Evolutionary conservation across 164 flowering plant species (phyloP).

Genomic region (Euptelea pleiosperma): DNA sequence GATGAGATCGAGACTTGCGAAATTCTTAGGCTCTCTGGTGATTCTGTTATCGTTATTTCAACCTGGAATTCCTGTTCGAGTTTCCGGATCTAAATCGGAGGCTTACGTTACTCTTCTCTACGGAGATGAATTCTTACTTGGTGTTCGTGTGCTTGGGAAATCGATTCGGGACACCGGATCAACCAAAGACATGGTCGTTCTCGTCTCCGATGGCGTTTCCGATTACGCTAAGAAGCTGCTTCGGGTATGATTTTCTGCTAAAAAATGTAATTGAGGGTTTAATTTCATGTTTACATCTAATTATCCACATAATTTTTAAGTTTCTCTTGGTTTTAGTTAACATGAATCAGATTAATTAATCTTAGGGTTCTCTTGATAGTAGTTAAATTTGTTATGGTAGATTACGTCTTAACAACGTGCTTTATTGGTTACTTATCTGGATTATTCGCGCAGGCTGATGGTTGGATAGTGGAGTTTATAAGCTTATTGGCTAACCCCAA

Average conservation of each 20-base stretch:
- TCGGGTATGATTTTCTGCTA: constrained; percentile 32
- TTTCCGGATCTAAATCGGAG: constrained; percentile 34
- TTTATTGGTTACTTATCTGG: no score
- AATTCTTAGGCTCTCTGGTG: constrained; percentile 5
- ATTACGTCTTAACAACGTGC: no score
- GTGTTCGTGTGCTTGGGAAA: constrained; percentile 91
- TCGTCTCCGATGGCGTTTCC: constrained; percentile 96
- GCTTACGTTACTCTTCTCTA: constrained; percentile 89
- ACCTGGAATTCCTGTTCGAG: constrained; percentile 9
- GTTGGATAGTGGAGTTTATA: constrained; percentile 87
- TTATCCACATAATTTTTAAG: no score
- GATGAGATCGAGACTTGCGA: constrained; percentile 18
- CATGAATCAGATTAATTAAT: no score
- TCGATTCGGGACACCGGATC: constrained; percentile 87
- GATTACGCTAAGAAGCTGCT: constrained; percentile 76
- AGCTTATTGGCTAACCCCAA: constrained; percentile 91
- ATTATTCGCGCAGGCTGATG: constrained; percentile 71
- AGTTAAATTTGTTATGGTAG: no score
- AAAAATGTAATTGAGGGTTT: neutral
- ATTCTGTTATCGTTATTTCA: constrained; percentile 13
- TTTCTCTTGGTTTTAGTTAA: neutral
- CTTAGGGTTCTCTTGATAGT: no score
- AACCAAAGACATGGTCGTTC: constrained; percentile 79
- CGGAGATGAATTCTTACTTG: constrained; percentile 92
- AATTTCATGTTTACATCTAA: neutral